These are phyloP conservation scores for Fraxinus americana DNA, from an alignment of 257 asterid species.

Conservation along the genomic window DNA sequence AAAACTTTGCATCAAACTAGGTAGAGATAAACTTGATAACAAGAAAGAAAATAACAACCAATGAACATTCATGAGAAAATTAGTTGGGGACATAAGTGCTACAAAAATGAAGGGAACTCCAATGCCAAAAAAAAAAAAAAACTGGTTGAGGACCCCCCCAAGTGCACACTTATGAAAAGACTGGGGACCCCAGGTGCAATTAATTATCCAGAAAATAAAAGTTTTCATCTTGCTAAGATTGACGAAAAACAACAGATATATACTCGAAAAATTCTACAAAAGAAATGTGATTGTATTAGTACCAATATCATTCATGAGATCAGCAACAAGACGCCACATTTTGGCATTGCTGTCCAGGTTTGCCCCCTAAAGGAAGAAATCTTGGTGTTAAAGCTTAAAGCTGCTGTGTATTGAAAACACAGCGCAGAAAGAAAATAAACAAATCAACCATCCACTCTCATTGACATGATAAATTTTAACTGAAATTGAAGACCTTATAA, in stretches of 20 bases:
- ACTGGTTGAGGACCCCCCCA: neutral
- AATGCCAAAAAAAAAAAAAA: neutral
- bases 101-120: neutral
- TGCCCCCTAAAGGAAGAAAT: constrained; percentile 59
- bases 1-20: neutral
- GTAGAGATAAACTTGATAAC: neutral
- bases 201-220: too few relatives aligned
- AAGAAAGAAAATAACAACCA: neutral
- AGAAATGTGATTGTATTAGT: constrained; percentile 12
- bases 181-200: neutral
- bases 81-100: neutral
- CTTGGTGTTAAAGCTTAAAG: neutral
- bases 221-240: neutral
- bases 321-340: constrained; percentile 99
- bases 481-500: neutral
- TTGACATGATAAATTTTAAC: neutral
- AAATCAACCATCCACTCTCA: neutral
- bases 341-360: constrained; percentile 95
- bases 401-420: constrained; percentile 1
- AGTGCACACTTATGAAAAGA: too few relatives aligned
- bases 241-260: neutral
- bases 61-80: neutral
- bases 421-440: neutral
- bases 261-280: neutral
- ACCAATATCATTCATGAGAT: constrained; percentile 99